These are phyloP conservation scores for Candida taoyuanica DNA, from an alignment of 805 yeast species.

Conservation along the genomic window DNA sequence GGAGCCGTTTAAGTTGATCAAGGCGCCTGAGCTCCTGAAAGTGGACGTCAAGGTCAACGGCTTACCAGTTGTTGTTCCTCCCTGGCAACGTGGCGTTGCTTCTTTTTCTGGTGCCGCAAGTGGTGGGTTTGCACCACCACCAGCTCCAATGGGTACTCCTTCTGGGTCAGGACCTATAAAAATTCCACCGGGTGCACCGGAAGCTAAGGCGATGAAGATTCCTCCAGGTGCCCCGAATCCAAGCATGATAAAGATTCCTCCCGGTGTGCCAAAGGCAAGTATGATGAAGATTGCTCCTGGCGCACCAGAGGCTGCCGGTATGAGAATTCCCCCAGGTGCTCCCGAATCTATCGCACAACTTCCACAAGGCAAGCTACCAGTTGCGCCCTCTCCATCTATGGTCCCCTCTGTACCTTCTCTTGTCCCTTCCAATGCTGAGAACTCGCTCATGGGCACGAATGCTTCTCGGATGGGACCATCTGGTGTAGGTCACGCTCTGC, in stretches of 20 bases:
- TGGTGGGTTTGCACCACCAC: neutral
- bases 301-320: neutral
- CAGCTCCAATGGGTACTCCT: neutral
- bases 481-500: too few relatives aligned
- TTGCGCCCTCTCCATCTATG: too few relatives aligned
- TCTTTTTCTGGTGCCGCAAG: neutral
- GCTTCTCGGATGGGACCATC: too few relatives aligned
- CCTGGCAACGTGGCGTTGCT: too few relatives aligned
- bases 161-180: neutral
- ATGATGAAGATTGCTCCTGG: neutral
- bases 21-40: slow-evolving; percentile 1
- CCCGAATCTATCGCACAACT: neutral
- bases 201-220: neutral
- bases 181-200: neutral
- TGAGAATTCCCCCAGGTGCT: slow-evolving; percentile 4
- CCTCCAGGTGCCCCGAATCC: slow-evolving; percentile 1
- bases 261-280: neutral
- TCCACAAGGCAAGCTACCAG: too few relatives aligned
- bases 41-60: neutral
- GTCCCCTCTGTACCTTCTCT: too few relatives aligned
- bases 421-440: too few relatives aligned
- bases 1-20: slow-evolving; percentile 12
- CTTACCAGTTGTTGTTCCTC: slow-evolving; percentile 3
- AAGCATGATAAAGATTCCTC: slow-evolving; percentile 1
- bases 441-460: too few relatives aligned